Evolutionary conservation across 495 filamentous ascomycete species (phyloP), one percentile per base, ranked within the genome.

Genomic region (Daldinia childiae): DNA sequence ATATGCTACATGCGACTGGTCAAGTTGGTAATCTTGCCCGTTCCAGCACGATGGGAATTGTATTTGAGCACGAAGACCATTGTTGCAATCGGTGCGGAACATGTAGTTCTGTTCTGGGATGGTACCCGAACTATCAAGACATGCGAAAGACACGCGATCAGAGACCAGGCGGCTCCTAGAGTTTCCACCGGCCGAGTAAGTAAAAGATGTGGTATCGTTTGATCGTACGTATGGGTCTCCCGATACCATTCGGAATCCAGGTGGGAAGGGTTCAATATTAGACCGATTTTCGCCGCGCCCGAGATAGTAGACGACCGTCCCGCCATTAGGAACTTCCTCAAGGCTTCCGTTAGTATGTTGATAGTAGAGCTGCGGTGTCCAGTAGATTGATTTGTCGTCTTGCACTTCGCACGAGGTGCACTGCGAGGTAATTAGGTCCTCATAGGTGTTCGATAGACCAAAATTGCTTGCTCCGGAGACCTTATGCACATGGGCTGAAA

Each of bases 401-500:
- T 79, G 75, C 36, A 87, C 77, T 51, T 82, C 74, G 68, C 86
- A 87, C 21, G 82, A 82, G 0, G 82, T 83, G 64, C 84, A 87
- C 4, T 60, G 64, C 17, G 85, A 81, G 26, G 73, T 59, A 24
- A 72, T 38, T 15, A 87, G 76, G 15, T 75, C 69, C 4, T 76
- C 75, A 14, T 80, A 80, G 14, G 76, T 81, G 29, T 80, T 77
- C 38, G 67, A 67, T 2, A 78, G 56, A 54, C 73, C 78, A 68
- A 86, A 80, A 51, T 74, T 75, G 74, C 85, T 90, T 64, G 89
- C 89, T n/a, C 91, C 91, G 57, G 86, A 82, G 62, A 92, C 84
- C 24, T 86, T 85, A 60, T 93, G 91, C 6, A 90, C 87, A 80
- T 93, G 91, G 54, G 78, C 77, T 4, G 88, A 82, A 5, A 86